A percentile compares a stretch with the other conserved stretches of the same genome.
These are phyloP conservation scores for Mycena rosella DNA, from an alignment of 768 basidiomycete species.

Conservation along the genomic window DNA sequence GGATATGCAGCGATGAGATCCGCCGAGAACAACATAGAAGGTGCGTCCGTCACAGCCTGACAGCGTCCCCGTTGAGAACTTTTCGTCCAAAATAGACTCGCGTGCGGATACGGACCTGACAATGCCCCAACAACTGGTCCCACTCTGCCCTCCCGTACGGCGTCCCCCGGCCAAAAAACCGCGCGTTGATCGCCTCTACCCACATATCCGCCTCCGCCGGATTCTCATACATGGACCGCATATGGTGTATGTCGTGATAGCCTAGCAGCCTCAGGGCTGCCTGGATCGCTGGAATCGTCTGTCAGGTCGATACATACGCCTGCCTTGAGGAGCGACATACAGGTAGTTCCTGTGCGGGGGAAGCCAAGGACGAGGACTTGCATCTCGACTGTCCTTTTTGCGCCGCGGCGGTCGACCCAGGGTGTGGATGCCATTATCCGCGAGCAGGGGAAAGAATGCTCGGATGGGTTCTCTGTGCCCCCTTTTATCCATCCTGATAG, in stretches of 20 bases:
- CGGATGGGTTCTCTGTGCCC: too few species aligned
- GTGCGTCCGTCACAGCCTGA: too few species aligned
- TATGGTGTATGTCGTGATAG: conserved; percentile 3
- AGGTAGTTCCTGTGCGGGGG: conserved; percentile 1
- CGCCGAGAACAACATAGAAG: too few species aligned
- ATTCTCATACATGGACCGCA: not conserved
- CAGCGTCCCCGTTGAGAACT: not conserved
- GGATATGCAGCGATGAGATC: too few species aligned
- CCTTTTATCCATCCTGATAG: too few species aligned
- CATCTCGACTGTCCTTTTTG: not conserved
- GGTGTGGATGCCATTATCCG: too few species aligned
- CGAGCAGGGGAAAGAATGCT: too few species aligned
- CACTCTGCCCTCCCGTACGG: conserved; percentile 1
- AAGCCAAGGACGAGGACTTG: not conserved
- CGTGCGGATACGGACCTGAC: not conserved
- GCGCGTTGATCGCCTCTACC: conserved; percentile 1
- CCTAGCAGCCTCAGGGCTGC: not conserved
- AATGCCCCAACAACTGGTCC: conserved; percentile 10
- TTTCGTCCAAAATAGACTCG: too few species aligned
- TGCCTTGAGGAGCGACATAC: not conserved
- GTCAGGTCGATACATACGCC: not conserved
- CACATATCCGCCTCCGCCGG: not conserved
- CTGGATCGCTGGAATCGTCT: not conserved
- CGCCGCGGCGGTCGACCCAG: not conserved
- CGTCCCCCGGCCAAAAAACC: not conserved